These are phyloP conservation scores for Pseudogymnoascus sp. DNA, from an alignment of 2,329 filamentous ascomycete species.

Conservation along the genomic window DNA sequence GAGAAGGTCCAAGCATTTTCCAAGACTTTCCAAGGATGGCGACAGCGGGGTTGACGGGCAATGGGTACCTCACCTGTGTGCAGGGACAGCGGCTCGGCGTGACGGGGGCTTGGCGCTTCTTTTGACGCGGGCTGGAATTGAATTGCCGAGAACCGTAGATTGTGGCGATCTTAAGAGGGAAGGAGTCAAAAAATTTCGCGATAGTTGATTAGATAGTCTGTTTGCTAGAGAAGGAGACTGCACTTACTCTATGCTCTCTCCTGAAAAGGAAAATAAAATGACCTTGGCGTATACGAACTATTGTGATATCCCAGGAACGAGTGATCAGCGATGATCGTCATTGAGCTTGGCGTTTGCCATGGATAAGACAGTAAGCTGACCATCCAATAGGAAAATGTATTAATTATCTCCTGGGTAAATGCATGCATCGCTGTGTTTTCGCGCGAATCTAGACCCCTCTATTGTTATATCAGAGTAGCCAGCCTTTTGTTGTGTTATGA, in stretches of 20 bases:
- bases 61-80: neutral
- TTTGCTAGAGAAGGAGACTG: neutral
- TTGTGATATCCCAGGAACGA: neutral
- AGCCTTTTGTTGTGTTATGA: neutral
- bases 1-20: conserved; percentile 3
- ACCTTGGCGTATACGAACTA: neutral
- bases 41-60: neutral
- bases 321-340: neutral
- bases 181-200: neutral
- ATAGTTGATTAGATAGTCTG: neutral
- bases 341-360: neutral
- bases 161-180: neutral
- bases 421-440: neutral
- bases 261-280: neutral
- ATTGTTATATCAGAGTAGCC: neutral
- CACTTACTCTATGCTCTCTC: neutral
- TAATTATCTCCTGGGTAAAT: neutral
- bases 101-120: neutral
- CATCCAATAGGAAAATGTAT: neutral
- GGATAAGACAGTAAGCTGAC: neutral
- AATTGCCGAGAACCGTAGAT: neutral
- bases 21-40: neutral
- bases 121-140: neutral
- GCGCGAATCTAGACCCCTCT: neutral
- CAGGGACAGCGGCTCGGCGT: neutral